Percentiles rank a stretch among this genome's conserved stretches.
phyloP scores from a whole-genome alignment of 805 yeast genomes.

The Nakazawaea populi region DNA sequence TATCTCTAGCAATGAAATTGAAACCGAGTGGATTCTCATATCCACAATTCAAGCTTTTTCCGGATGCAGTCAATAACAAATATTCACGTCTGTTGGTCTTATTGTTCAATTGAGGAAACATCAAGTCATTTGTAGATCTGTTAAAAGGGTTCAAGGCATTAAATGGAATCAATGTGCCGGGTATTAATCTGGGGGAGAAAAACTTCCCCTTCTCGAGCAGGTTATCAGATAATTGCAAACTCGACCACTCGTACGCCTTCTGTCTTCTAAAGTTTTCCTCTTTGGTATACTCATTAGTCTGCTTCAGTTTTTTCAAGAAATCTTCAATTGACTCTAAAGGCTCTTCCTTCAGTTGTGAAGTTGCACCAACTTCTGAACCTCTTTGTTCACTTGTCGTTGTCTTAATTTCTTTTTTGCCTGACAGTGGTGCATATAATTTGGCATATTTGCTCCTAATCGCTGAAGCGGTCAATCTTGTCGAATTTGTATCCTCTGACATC shows the following conservation, averaged over 20 bases:
- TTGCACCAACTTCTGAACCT: neutral
- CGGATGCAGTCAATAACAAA: slow-evolving; percentile 22
- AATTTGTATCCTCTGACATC: neutral
- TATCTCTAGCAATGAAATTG: slow-evolving; percentile 31
- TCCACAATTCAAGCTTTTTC: slow-evolving; percentile 25
- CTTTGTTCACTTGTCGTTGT: neutral
- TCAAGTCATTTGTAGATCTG: slow-evolving; percentile 11
- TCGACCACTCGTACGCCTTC: slow-evolving; percentile 49
- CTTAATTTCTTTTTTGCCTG: neutral
- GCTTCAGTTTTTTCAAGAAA: slow-evolving; percentile 38
- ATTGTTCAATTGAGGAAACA: slow-evolving; percentile 13
- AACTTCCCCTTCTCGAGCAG: slow-evolving; percentile 36
- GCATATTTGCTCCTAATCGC: slow-evolving; percentile 4
- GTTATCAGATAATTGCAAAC: slow-evolving; percentile 23
- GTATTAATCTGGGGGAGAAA: slow-evolving; percentile 38
- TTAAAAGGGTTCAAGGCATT: slow-evolving; percentile 8
- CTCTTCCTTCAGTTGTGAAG: neutral
- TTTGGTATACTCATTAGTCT: slow-evolving; percentile 30
- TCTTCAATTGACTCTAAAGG: slow-evolving; percentile 26
- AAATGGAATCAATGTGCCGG: slow-evolving; percentile 23
- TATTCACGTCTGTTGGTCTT: slow-evolving; percentile 13
- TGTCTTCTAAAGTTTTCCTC: slow-evolving; percentile 40
- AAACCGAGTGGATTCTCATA: slow-evolving; percentile 32
- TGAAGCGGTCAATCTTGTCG: neutral
- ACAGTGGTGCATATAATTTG: neutral